Evolutionary conservation across 2,329 filamentous ascomycete species (phyloP), one percentile per base, ranked within the genome.

Genomic region (Mycosphaerella sp.): DNA sequence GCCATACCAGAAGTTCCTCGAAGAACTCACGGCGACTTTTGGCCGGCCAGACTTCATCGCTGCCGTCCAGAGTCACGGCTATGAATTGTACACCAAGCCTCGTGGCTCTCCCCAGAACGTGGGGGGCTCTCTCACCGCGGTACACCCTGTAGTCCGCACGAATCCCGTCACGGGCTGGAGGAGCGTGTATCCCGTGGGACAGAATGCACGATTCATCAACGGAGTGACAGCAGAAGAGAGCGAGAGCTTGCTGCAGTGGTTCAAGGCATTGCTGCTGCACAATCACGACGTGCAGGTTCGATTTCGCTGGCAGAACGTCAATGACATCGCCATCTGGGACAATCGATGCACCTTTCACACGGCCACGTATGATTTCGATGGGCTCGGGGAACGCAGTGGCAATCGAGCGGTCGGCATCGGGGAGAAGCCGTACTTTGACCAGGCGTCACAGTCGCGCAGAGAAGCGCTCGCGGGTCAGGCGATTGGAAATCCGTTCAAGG

Each of bases 131-230:
- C 42, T 62, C n/a, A 52, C 35, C 8, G 53, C 59, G 5, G 40
- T 46, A 2, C 61, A 82, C 59, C 79, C 79, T 2, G 66, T 82
- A 1, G 67, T 82, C 30, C 73, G 79, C 27, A 79, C 77, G 9
- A 75, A 83, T 59, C 79, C 79, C 0, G 79, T 81, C 5, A 83
- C 80, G 0, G 79, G 79, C 6, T 81, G 79, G 79, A 82, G 82
- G 63, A 73, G 71, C n/a, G 67, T 83, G 1, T 82, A 79, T 66
- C 78, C 79, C 65, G 71, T 80, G 13, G 79, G 79, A 2, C 70
- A 81, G 1, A 77, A 79, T 2, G 78, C 79, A 58, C 71, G 63
- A 1, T 73, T 75, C 40, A 69, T 81, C 37, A 79, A 78, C 28
- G 76, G 80, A 59, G 68, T 81, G 17, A 71, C 56, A 2, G 44